Conservation (phyloP, 2,329 filamentous ascomycete genomes). For the Venturia oleaginea region DNA sequence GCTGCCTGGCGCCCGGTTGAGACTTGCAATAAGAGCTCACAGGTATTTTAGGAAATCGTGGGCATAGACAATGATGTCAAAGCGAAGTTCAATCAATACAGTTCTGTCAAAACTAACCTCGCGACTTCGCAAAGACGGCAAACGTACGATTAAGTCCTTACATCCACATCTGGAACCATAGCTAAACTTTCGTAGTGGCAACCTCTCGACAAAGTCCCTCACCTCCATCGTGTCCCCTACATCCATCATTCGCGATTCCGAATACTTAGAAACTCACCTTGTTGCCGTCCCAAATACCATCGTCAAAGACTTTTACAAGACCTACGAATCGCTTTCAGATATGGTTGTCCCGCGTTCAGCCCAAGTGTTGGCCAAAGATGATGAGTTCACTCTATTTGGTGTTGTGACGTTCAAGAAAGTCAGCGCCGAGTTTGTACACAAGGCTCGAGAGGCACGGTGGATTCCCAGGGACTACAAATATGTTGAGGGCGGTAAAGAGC, state of each 20-base stretch:
- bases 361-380: slow-evolving; percentile 68
- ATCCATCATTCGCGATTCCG: slow-evolving; percentile 76
- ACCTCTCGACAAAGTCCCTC: slow-evolving; percentile 87
- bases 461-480: slow-evolving; percentile 91
- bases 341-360: slow-evolving; percentile 94
- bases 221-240: slow-evolving; percentile 77
- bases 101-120: slow-evolving; percentile 76
- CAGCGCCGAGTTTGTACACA: slow-evolving; percentile 77
- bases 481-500: slow-evolving; percentile 79
- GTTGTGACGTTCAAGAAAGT: slow-evolving; percentile 94
- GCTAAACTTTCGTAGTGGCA: slow-evolving; percentile 52
- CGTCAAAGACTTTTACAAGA: slow-evolving; percentile 80
- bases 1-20: not conserved
- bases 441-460: slow-evolving; percentile 88
- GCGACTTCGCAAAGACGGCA: slow-evolving; percentile 76
- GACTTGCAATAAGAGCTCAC: not conserved
- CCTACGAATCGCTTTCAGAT: slow-evolving; percentile 77
- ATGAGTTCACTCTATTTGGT: slow-evolving; percentile 80
- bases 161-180: not conserved
- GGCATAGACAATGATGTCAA: slow-evolving; percentile 96
- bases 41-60: slow-evolving; percentile 58
- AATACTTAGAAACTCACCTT: slow-evolving; percentile 94
- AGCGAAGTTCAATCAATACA: slow-evolving; percentile 89
- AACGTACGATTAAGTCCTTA: slow-evolving; percentile 49
- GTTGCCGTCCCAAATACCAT: slow-evolving; percentile 73